These are phyloP conservation scores for Lactifluus rugatus DNA, from an alignment of 768 basidiomycete genomes.

Conservation along the genomic window DNA sequence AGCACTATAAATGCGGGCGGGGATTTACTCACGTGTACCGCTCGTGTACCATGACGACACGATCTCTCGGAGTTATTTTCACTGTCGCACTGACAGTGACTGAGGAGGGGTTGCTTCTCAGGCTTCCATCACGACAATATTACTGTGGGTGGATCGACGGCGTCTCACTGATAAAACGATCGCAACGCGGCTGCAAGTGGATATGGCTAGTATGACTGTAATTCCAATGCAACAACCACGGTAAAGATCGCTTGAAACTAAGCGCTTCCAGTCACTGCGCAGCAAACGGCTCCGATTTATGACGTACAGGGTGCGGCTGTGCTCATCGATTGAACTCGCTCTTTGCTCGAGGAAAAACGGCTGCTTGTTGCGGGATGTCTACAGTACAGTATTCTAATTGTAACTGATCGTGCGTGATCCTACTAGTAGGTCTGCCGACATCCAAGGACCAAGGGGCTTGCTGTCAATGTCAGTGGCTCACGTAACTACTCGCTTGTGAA, in stretches of 20 bases:
- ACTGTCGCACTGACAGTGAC: not conserved
- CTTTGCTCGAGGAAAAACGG: not conserved
- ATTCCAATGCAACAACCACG: not conserved
- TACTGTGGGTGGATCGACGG: not conserved
- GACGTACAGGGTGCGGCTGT: not conserved
- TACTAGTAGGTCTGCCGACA: not conserved
- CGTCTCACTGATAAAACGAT: not conserved
- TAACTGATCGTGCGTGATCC: too few relatives aligned
- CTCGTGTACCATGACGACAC: not conserved
- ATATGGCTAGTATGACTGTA: not conserved
- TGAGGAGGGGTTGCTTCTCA: too few relatives aligned
- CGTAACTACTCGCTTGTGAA: not conserved
- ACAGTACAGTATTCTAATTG: too few relatives aligned
- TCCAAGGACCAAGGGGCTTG: not conserved
- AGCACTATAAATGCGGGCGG: not conserved
- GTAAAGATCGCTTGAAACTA: not conserved
- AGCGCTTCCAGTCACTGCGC: not conserved
- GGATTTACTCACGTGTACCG: not conserved
- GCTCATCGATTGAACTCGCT: not conserved
- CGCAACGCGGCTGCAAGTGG: not conserved
- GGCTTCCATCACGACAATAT: not conserved
- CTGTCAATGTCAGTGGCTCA: not conserved
- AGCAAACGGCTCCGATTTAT: not conserved
- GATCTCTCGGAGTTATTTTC: not conserved
- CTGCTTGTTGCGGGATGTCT: too few relatives aligned